Evolutionary conservation across 306 rosid species (phyloP), one percentile per base, ranked within the genome.

Genomic region (Acacia melanoxylon): DNA sequence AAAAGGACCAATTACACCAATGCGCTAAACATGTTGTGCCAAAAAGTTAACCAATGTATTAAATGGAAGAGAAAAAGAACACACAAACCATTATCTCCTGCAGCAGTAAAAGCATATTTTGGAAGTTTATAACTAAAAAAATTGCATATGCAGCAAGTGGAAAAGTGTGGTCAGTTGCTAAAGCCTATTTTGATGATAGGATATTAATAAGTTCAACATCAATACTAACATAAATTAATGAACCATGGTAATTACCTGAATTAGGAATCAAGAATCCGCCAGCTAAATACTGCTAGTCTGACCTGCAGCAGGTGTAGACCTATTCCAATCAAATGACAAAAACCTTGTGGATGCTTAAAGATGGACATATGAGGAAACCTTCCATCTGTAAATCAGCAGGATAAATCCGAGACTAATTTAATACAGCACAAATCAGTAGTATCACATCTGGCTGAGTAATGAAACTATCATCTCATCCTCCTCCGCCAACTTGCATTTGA

Each of bases 161-260:
- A 27, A 27, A 27, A 27, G 0, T 27, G 29, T 27, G 29, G 29
- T 27, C n/a, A 27, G 29, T 27, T 27, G 29, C 29, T 27, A 27
- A 27, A 27, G 29, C 1, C 29, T 27, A 27, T 27, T 27, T 27
- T 27, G 29, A 27, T 1, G 29, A 27, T 27, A 27, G 29, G 29
- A 27, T 27, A 27, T 27, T 1, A 27, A 27, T 27, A 27, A 27
- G 1, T 27, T 27, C 29, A 27, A 27, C 29, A 27, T 27, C 29
- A 27, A 27, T 29, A 29, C 76, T 86, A 25, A 80, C 86, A 86
- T 44, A 67, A 66, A 75, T 80, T 72, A 75, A 80, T 78, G 82
- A 65, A 65, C 80, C 86, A 63, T 76, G 78, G 59, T 52, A 78
- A 54, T 84, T 85, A 79, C 82, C 88, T 80, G 83, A 61, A 83